Conservation (phyloP, 495 filamentous ascomycete species). For the Penicillium simplicissimum region DNA sequence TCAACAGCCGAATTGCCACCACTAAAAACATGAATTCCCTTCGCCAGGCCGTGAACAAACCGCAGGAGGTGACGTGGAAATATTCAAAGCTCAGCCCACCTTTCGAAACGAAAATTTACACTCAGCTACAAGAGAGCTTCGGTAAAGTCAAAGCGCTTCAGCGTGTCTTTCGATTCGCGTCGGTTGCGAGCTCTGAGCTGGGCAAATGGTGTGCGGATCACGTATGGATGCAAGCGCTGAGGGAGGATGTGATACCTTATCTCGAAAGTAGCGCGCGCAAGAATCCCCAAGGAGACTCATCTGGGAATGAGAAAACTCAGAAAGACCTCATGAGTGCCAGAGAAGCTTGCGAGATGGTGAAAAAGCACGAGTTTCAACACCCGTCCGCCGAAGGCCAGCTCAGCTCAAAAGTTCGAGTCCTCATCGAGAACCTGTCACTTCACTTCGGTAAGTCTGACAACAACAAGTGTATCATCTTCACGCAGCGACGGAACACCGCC, state of each 20-base stretch:
- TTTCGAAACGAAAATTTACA: constrained; percentile 65
- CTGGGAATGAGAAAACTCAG: constrained; percentile 42
- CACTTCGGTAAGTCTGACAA: constrained; percentile 58
- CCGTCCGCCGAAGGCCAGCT: constrained; percentile 48
- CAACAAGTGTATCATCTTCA: constrained; percentile 86
- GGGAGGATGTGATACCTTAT: constrained; percentile 62
- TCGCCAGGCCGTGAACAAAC: constrained; percentile 57
- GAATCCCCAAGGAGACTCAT: constrained; percentile 28
- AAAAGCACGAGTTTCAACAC: constrained; percentile 45
- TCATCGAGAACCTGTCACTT: constrained; percentile 57
- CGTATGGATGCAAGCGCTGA: constrained; percentile 72
- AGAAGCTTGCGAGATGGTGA: constrained; percentile 60
- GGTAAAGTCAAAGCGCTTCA: constrained; percentile 58
- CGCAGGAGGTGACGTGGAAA: constrained; percentile 58
- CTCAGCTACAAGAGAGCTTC: constrained; percentile 54
- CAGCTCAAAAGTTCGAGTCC: constrained; percentile 70
- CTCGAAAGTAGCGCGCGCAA: constrained; percentile 59
- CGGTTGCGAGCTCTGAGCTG: constrained; percentile 63
- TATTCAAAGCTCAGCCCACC: constrained; percentile 55
- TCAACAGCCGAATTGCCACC: constrained; percentile 83
- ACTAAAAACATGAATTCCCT: constrained; percentile 65
- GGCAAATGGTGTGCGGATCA: constrained; percentile 87
- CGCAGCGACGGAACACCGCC: constrained; percentile 75
- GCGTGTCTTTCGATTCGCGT: constrained; percentile 59
- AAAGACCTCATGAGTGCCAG: constrained; percentile 54